phyloP scores from a whole-genome alignment of 2,329 filamentous ascomycete species.

The Cyphellophora attinorum region DNA sequence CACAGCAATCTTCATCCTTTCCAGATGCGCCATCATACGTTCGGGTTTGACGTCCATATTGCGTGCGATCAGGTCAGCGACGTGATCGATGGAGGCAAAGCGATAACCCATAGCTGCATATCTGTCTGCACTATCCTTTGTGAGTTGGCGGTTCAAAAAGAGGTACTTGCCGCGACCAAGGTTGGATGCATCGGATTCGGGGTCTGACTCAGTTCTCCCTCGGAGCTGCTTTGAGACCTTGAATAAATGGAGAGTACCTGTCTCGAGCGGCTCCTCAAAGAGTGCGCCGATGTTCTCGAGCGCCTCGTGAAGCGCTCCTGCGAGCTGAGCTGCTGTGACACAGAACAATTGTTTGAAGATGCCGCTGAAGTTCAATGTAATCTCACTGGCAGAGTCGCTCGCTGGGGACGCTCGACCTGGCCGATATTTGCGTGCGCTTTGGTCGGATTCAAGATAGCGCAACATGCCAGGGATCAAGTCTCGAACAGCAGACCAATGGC shows the following conservation, averaged over 20 bases:
- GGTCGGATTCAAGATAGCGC: constrained; percentile 52
- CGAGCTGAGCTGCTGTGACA: constrained; percentile 64
- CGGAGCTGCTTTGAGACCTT: constrained; percentile 29
- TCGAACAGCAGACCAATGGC: constrained; percentile 63
- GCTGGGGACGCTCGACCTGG: constrained; percentile 7
- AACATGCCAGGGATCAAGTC: constrained; percentile 64
- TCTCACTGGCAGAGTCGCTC: constrained; percentile 17
- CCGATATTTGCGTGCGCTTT: constrained; percentile 20
- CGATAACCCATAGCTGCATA: constrained; percentile 65
- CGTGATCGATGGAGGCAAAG: constrained; percentile 63
- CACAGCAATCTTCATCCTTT: constrained; percentile 52
- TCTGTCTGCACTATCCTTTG: constrained; percentile 48
- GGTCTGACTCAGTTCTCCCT: constrained; percentile 20
- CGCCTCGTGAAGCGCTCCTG: constrained; percentile 54
- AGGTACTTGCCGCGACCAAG: constrained; percentile 65
- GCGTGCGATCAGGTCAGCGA: constrained; percentile 57
- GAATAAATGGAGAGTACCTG: constrained; percentile 32
- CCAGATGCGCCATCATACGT: constrained; percentile 53
- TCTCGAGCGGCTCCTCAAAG: constrained; percentile 67
- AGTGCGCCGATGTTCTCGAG: constrained; percentile 58
- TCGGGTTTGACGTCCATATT: constrained; percentile 63
- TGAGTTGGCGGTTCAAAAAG: constrained; percentile 62
- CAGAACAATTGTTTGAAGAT: constrained; percentile 79
- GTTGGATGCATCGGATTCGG: neutral
- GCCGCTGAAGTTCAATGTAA: constrained; percentile 57